Evolutionary conservation across 176 grass and related monocot species (phyloP).

Genomic region (Eleusine coracana): DNA sequence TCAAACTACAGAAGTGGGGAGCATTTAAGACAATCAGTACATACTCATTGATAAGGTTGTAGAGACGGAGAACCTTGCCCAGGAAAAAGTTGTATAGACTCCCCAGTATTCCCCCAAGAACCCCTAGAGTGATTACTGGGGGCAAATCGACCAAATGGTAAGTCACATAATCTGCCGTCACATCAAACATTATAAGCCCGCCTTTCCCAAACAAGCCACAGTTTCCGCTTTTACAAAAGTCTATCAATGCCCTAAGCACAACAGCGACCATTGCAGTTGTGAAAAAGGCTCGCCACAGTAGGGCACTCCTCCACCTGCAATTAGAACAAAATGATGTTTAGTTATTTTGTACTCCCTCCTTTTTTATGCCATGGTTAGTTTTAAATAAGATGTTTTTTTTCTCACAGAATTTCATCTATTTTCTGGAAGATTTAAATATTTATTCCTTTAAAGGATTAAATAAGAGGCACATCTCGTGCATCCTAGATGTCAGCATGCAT

Average conservation of each 20-base stretch:
- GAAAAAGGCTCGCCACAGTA: slow-evolving; percentile 95
- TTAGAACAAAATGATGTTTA: slow-evolving; percentile 24
- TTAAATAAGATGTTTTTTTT: neutral
- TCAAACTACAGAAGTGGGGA: slow-evolving; percentile 18
- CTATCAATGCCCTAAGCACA: slow-evolving; percentile 81
- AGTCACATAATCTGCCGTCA: slow-evolving; percentile 63
- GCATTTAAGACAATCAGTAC: slow-evolving; percentile 38
- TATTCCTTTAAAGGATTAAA: neutral
- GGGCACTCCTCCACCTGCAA: slow-evolving; percentile 94
- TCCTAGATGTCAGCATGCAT: neutral
- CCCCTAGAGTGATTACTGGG: slow-evolving; percentile 66
- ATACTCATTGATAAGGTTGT: slow-evolving; percentile 81
- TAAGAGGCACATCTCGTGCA: neutral
- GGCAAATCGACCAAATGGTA: slow-evolving; percentile 76
- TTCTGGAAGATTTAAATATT: slow-evolving; percentile 11
- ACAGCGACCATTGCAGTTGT: slow-evolving; percentile 89
- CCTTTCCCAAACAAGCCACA: slow-evolving; percentile 97
- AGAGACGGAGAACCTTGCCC: slow-evolving; percentile 75
- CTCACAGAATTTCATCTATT: neutral
- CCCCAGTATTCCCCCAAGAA: slow-evolving; percentile 86
- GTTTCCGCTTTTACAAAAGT: slow-evolving; percentile 74
- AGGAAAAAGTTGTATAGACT: slow-evolving; percentile 84
- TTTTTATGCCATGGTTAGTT: neutral
- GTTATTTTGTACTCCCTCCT: neutral
- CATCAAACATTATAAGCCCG: slow-evolving; percentile 98